Conservation (phyloP, 306 rosid genomes). For the Prunus padus region DNA sequence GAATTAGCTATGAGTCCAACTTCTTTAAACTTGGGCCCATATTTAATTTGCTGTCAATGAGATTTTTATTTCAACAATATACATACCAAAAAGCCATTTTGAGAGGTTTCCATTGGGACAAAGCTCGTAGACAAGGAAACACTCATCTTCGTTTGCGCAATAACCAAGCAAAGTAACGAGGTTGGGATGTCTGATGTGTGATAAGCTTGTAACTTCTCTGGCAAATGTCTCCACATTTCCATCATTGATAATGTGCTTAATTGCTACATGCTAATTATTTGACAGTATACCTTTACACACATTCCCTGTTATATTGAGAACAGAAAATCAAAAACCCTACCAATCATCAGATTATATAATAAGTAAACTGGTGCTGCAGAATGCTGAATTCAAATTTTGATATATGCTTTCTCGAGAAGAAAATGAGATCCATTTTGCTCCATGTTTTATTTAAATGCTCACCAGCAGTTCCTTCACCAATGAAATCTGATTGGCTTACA, state of each 20-base stretch:
- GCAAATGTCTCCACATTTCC: constrained; percentile 53
- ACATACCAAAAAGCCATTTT: constrained; percentile 63
- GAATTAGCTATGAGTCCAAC: too few species aligned
- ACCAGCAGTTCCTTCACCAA: constrained; percentile 56
- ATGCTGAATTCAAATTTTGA: not conserved
- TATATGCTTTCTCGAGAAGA: not conserved
- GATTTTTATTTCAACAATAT: too few species aligned
- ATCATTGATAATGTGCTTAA: constrained; percentile 52
- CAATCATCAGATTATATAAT: not conserved
- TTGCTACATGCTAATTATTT: constrained; percentile 45
- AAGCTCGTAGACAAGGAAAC: constrained; percentile 67
- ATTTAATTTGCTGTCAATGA: too few species aligned
- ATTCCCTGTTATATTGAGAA: constrained; percentile 38
- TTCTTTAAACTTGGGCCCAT: too few species aligned
- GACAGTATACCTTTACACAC: constrained; percentile 55
- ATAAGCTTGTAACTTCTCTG: constrained; percentile 58
- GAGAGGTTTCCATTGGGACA: constrained; percentile 68
- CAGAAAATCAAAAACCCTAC: not conserved
- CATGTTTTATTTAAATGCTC: constrained; percentile 6
- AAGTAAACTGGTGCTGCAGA: not conserved
- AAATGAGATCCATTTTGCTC: too few species aligned
- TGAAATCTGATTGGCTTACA: constrained; percentile 41
- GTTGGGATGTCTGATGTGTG: constrained; percentile 58
- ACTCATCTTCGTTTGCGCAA: constrained; percentile 46
- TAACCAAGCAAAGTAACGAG: constrained; percentile 52